Evolutionary conservation across 2,329 filamentous ascomycete genomes (phyloP), one percentile per base, ranked within the genome.

Genomic region (Cordyceps farinosa): DNA sequence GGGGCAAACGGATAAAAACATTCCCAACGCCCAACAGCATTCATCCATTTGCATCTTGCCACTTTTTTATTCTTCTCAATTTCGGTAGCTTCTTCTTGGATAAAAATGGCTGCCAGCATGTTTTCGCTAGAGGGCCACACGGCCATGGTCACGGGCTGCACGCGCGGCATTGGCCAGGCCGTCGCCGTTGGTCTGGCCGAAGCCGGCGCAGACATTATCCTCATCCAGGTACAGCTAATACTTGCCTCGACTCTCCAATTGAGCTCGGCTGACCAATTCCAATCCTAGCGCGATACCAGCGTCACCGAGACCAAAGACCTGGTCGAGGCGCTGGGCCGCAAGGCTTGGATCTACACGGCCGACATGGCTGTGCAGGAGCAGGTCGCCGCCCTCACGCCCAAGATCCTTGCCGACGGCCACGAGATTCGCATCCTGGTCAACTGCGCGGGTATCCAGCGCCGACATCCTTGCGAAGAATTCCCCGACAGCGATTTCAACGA

Each of bases 391-490:
- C 5, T 40, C 2, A 78, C 86, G 1, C 84, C 87, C 30, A 76
- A 77, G 27, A 75, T 92, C 62, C 78, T 90, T n/a, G 77, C 80
- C 48, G 85, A 87, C 70, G 84, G 83, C 55, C 82, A 87, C 72
- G 72, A 85, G 71, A 85, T 96, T 66, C 84, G 90, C 71, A 90
- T 96, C 71, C 84, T 96, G 8, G 79, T 96, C 69, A 96, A 93
- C 78, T 94, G 90, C 77, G 92, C 90, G 22, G 92, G 92, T 32
- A 93, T 96, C 72, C 92, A 96, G 76, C 83, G 87, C 66, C 83
- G 92, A 15, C 90, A 95, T 74, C 86, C 90, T 0, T 87, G 88
- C 50, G 86, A 92, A 69, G 75, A 83, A 64, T 96, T 96, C 72
- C 91, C 91, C 0, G 85, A 90, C 72, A 77, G 80, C 51, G 90